Conservation (phyloP, 495 filamentous ascomycete genomes). For the Neurospora sp. region DNA sequence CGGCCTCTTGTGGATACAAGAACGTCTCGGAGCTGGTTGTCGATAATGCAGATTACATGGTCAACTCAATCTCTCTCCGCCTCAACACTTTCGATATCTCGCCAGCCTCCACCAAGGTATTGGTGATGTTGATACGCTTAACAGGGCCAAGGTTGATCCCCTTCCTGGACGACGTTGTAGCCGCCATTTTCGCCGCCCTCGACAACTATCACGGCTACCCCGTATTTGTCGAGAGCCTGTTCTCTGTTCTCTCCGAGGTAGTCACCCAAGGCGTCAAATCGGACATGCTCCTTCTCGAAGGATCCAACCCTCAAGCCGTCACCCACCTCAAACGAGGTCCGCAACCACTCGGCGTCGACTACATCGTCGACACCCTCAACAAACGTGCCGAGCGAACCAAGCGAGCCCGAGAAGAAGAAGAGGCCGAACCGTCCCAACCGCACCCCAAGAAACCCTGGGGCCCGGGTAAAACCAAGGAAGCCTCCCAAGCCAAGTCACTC, state of each 20-base stretch:
- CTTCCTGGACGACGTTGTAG: slow-evolving; percentile 84
- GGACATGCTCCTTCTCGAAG: slow-evolving; percentile 42
- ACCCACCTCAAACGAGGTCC: slow-evolving; percentile 27
- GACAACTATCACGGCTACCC: slow-evolving; percentile 93
- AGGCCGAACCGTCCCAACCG: slow-evolving; percentile 7
- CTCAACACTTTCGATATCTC: slow-evolving; percentile 87
- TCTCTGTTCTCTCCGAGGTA: slow-evolving; percentile 68
- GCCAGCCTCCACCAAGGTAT: slow-evolving; percentile 78
- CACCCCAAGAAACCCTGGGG: slow-evolving; percentile 23
- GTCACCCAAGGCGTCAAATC: slow-evolving; percentile 70
- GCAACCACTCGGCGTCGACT: slow-evolving; percentile 1
- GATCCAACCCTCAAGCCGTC: slow-evolving; percentile 11
- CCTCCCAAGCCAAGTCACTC: slow-evolving; percentile 26
- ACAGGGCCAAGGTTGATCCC: slow-evolving; percentile 74
- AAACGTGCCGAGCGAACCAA: slow-evolving; percentile 11
- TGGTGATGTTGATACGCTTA: slow-evolving; percentile 89
- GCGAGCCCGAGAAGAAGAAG: slow-evolving; percentile 22
- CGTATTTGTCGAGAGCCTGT: slow-evolving; percentile 72
- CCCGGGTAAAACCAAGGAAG: slow-evolving; percentile 25
- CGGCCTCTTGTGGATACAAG: slow-evolving; percentile 62
- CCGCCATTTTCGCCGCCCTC: slow-evolving; percentile 79
- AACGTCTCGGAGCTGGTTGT: slow-evolving; percentile 72
- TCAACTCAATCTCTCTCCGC: slow-evolving; percentile 82
- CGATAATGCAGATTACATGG: slow-evolving; percentile 92
- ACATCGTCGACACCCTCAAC: slow-evolving; percentile 12